Evolutionary conservation across 148 eudicot species (phyloP).

Genomic region (Silene uniflora): DNA sequence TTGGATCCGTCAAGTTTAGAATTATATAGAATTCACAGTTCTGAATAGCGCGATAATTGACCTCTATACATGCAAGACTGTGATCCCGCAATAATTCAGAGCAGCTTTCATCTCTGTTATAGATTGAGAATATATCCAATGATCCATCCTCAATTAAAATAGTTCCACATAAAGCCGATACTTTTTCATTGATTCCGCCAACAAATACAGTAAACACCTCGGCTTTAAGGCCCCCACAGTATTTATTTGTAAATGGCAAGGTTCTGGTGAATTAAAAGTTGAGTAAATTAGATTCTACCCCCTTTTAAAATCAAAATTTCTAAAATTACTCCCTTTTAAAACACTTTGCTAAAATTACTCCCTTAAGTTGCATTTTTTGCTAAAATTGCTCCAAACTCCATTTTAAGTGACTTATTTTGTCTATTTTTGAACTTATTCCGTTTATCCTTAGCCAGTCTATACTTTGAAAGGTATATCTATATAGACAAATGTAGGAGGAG

Average conservation of each 20-base stretch:
- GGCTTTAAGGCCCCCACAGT: not conserved
- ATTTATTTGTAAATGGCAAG: not conserved
- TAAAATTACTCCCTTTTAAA: too few relatives aligned
- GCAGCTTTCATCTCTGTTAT: conserved; percentile 6
- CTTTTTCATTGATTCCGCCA: not conserved
- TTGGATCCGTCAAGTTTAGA: conserved; percentile 2
- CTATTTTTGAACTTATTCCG: too few relatives aligned
- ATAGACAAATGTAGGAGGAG: too few relatives aligned
- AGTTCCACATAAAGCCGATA: not conserved
- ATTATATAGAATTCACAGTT: conserved; percentile 1
- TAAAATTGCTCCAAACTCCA: too few relatives aligned
- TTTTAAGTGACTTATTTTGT: too few relatives aligned
- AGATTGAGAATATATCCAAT: not conserved
- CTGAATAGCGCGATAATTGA: not conserved
- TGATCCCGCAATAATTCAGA: not conserved
- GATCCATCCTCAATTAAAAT: not conserved
- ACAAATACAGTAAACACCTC: conserved; percentile 4
- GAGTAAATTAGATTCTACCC: too few relatives aligned
- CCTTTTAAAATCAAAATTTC: too few relatives aligned
- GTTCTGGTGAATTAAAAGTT: not conserved
- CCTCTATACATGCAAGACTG: conserved; percentile 1
- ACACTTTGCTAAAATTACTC: too few relatives aligned
- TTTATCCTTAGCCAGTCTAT: too few relatives aligned
- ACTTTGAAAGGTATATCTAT: too few relatives aligned
- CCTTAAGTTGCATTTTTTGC: too few relatives aligned